Base-by-base conservation (phyloP, 352 stramenopile species). In the Globisporangium carolinianum region DNA sequence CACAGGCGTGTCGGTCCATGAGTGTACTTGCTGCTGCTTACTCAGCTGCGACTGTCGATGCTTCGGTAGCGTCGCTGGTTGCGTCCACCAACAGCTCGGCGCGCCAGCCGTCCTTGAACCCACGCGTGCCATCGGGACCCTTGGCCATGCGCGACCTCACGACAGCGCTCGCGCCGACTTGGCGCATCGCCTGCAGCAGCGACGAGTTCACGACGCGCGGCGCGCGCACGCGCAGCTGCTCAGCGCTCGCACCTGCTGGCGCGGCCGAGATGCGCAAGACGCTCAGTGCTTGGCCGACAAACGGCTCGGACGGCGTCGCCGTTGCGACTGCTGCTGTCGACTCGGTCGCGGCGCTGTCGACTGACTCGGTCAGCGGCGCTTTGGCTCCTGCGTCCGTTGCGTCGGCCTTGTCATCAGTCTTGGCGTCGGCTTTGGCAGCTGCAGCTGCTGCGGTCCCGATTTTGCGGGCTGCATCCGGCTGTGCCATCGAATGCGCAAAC, bases 91-190 rank as follows among this genome's bases (percentile, higher is more conserved):
- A 17, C 45, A 35, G 17, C 45, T 49, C 45, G 15, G 52, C 15
- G 45, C 75, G 70, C 83, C 83, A 91, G 14, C 77, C 78, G 5
- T 70, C 59, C 47, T 37, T 45, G 66, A 93, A 93, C 5, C 83
- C 83, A 51, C 81, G 79, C 24, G 80, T 79, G 60, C 80, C 83
- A 57, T 93, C 75, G 1, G 80, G 83, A 4, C 83, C 83, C 57
- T 84, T 87, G 12, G 80, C 83, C 72, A 86, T 91, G 49, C 81
- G 75, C 45, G 76, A 87, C 24, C 68, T 65, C 35, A 76, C 76
- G 54, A 86, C 71, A 0, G 80, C 78, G 32, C 68, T 86, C n/a
- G 70, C 78, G 17, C 78, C 76, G 32, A 86, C 67, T 45, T 84
- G 73, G 6, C 73, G 79, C 80, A 88, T 87, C 1, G 76, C 79